Conservation (phyloP, 805 yeast genomes). For the Kluyveromyces dobzhanskii region DNA sequence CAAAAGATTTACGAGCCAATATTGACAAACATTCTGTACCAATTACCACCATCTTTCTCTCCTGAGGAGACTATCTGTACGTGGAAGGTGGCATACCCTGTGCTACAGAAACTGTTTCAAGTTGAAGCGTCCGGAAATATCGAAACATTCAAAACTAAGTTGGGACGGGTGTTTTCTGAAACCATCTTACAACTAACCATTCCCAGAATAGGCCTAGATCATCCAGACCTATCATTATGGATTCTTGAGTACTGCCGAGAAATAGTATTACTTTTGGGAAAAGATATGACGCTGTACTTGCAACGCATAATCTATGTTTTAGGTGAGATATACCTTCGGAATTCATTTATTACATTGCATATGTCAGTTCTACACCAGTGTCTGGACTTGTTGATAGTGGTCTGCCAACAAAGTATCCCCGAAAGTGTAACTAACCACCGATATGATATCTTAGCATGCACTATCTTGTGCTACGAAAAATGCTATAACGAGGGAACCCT, state of each 20-base stretch:
- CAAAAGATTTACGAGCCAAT: constrained; percentile 20
- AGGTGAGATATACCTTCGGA: constrained; percentile 23
- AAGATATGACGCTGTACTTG: constrained; percentile 11
- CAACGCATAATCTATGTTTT: constrained; percentile 20
- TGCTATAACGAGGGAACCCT: constrained; percentile 21
- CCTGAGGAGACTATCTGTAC: constrained; percentile 12
- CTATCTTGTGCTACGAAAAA: constrained; percentile 17
- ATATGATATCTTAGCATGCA: constrained; percentile 19
- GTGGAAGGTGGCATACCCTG: constrained; percentile 16
- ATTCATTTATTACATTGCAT: constrained; percentile 22
- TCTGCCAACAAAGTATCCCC: constrained; percentile 10
- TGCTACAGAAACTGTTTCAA: constrained; percentile 15
- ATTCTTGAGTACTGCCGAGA: constrained; percentile 6
- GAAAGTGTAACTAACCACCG: constrained; percentile 19
- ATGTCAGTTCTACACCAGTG: constrained; percentile 11
- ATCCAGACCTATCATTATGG: constrained; percentile 14
- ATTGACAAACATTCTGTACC: constrained; percentile 19
- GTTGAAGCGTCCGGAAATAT: constrained; percentile 9
- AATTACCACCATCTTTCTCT: constrained; percentile 21
- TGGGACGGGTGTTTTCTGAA: constrained; percentile 18
- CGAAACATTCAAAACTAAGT: constrained; percentile 5
- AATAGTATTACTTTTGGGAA: constrained; percentile 7
- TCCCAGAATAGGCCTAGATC: constrained; percentile 19
- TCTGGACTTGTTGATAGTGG: constrained; percentile 7
- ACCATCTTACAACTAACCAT: constrained; percentile 19